Percentiles rank a stretch among this genome's conserved stretches.
Evolutionary conservation across 768 basidiomycete genomes (phyloP).

Genomic region (Hericium rajendrae): DNA sequence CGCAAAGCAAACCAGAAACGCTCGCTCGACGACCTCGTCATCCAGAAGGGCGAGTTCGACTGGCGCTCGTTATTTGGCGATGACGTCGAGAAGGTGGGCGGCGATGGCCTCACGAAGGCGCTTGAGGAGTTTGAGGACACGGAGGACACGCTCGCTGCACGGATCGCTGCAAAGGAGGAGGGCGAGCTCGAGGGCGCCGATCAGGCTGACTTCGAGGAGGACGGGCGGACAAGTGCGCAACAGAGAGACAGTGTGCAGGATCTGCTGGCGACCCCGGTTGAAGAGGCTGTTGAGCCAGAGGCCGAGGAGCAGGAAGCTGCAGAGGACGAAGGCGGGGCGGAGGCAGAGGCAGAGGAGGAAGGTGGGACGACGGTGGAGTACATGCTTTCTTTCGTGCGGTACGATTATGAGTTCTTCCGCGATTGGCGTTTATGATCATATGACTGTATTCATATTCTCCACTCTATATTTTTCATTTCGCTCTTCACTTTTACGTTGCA

Average conservation of each 20-base stretch:
- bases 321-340: conserved; percentile 21
- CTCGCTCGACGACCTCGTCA: conserved; percentile 81
- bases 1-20: conserved; percentile 98
- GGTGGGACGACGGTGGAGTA: conserved; percentile 77
- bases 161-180: conserved; percentile 66
- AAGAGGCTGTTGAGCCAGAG: conserved; percentile 4
- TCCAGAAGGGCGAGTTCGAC: conserved; percentile 90
- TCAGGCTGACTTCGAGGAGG: conserved; percentile 66
- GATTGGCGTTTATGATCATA: conserved; percentile 52
- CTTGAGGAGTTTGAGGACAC: conserved; percentile 81
- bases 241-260: background rate
- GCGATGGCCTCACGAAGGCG: conserved; percentile 45
- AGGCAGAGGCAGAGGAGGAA: conserved; percentile 33
- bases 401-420: conserved; percentile 59
- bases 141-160: conserved; percentile 79
- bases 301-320: conserved; percentile 18
- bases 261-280: conserved; percentile 8
- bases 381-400: conserved; percentile 62
- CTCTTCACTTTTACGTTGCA: background rate
- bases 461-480: background rate
- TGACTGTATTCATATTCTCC: background rate
- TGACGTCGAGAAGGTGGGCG: conserved; percentile 32
- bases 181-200: conserved; percentile 67
- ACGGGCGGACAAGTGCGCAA: conserved; percentile 10
- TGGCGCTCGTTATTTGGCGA: conserved; percentile 81